Percentiles rank a stretch among this genome's conserved stretches.
These are phyloP conservation scores for Atkinsonella texensis DNA, from an alignment of 2,329 filamentous ascomycete genomes.

Conservation along the genomic window DNA sequence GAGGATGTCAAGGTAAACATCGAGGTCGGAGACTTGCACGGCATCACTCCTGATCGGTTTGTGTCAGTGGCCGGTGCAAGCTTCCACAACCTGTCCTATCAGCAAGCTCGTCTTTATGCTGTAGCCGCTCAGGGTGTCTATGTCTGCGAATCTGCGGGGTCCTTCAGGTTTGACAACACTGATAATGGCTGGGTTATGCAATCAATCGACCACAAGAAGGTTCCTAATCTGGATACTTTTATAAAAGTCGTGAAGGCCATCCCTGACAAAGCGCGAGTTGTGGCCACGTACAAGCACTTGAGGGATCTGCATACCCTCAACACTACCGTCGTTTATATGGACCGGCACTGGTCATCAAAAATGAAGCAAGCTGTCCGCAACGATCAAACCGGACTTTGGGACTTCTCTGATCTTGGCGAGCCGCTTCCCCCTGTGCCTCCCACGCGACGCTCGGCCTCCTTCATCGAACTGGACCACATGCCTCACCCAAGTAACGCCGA, in stretches of 20 bases:
- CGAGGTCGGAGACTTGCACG: constrained; percentile 77
- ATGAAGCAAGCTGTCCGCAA: constrained; percentile 91
- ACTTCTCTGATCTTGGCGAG: constrained; percentile 77
- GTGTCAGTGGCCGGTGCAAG: constrained; percentile 87
- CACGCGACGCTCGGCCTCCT: constrained; percentile 67
- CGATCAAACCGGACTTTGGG: constrained; percentile 83
- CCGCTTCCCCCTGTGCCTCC: constrained; percentile 63
- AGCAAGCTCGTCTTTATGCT: constrained; percentile 91
- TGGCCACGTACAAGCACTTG: constrained; percentile 92
- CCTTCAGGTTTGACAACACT: constrained; percentile 85
- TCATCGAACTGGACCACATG: constrained; percentile 83
- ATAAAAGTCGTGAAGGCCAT: constrained; percentile 83
- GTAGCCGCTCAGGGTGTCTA: constrained; percentile 88
- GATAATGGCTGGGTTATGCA: constrained; percentile 92
- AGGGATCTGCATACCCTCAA: constrained; percentile 89
- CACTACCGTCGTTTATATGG: constrained; percentile 83
- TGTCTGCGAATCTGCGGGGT: constrained; percentile 87
- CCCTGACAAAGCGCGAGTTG: constrained; percentile 70
- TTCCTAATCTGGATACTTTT: constrained; percentile 76
- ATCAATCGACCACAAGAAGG: constrained; percentile 82
- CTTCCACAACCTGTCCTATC: constrained; percentile 94
- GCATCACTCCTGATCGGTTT: constrained; percentile 91
- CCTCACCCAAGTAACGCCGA: constrained; percentile 85
- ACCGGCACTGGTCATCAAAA: constrained; percentile 90
- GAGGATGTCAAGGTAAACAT: constrained; percentile 78